Percentiles rank a stretch among this genome's conserved stretches.
Evolutionary conservation across 495 filamentous ascomycete genomes (phyloP).

Genomic region (Penicillium manginii): DNA sequence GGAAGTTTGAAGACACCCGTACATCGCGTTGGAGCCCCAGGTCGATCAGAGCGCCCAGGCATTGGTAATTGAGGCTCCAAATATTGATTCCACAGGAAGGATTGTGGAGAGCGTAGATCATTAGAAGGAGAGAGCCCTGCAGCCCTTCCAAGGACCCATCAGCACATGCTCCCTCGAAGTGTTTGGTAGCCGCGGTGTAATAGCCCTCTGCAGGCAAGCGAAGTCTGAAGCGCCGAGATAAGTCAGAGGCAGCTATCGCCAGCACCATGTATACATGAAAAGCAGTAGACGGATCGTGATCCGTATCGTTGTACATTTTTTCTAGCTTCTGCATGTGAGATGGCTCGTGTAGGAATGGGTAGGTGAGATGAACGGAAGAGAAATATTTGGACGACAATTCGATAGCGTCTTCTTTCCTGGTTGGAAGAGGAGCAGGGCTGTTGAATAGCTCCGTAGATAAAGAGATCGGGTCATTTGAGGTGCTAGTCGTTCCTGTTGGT

Average conservation of each 20-base stretch:
- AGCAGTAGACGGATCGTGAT: conserved; percentile 20
- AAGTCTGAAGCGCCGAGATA: conserved; percentile 43
- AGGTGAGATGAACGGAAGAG: conserved; percentile 42
- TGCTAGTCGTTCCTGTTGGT: conserved; percentile 1
- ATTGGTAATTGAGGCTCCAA: conserved; percentile 55
- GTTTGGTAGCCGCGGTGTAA: conserved; percentile 47
- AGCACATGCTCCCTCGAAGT: conserved; percentile 38
- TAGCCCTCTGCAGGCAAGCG: conserved; percentile 49
- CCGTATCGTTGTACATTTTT: conserved; percentile 30
- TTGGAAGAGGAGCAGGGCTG: conserved; percentile 38
- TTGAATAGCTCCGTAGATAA: conserved; percentile 39
- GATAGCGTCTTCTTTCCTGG: conserved; percentile 37
- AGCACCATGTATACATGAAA: conserved; percentile 54
- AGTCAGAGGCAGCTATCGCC: conserved; percentile 46
- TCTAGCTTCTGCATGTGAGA: conserved; percentile 40
- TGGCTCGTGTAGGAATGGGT: conserved; percentile 48
- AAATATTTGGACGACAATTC: conserved; percentile 48
- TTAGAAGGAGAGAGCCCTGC: conserved; percentile 47
- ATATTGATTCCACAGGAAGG: conserved; percentile 48
- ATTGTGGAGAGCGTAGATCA: conserved; percentile 52
- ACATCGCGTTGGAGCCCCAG: conserved; percentile 51
- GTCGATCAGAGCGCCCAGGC: conserved; percentile 49
- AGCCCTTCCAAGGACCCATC: conserved; percentile 45
- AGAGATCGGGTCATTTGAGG: conserved; percentile 18
- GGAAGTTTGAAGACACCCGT: conserved; percentile 31